Base-by-base conservation (phyloP, 768 basidiomycete species). In the Suillus tomentosus region DNA sequence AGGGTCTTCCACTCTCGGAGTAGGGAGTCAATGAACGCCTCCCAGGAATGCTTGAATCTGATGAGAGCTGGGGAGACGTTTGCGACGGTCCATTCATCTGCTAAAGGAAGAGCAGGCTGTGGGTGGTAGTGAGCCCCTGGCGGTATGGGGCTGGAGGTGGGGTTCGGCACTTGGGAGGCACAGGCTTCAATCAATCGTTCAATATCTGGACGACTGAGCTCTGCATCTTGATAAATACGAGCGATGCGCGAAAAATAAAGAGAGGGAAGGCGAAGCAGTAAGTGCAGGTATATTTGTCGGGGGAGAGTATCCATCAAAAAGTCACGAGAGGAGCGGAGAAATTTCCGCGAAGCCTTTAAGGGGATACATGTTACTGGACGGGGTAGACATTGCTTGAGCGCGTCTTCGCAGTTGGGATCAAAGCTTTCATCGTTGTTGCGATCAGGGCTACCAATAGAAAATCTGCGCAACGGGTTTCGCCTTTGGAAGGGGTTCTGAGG, bases 241-340 rank as follows among this genome's bases (percentile, higher is more conserved):
- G 89, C 84, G 27, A 94, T 92, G 3, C 92, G 87, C 3, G 87
- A 84, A 74, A 92, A 94, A 70, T 94, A 94, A 69, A 92, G 79
- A 0, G 88, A 84, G 2, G 92, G 92, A n/a, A 94, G 81, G 17
- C 87, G 83, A 19, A 93, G 80, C 9, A 93, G 83, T 34, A 77
- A 50, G 54, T 77, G 73, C 51, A 83, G 73, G 67, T 85, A 85
- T 0, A 74, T 34, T 66, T 82, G 80, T 27, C 82, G 76, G 0
- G 82, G 78, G 17, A 84, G 47, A 2, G 76, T 78, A 48, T 80
- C 80, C n/a, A 72, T 40, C 24, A 71, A 31, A 55, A 78, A 73
- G 66, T 74, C 65, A 39, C 69, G 70, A 40, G 64, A 47, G 45
- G 66, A 69, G 13, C 58, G 63, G 56, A 74, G 62, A 34, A 74